Conservation (phyloP, 2,329 filamentous ascomycete species). For the Teratosphaeria pseudoeucalypti region DNA sequence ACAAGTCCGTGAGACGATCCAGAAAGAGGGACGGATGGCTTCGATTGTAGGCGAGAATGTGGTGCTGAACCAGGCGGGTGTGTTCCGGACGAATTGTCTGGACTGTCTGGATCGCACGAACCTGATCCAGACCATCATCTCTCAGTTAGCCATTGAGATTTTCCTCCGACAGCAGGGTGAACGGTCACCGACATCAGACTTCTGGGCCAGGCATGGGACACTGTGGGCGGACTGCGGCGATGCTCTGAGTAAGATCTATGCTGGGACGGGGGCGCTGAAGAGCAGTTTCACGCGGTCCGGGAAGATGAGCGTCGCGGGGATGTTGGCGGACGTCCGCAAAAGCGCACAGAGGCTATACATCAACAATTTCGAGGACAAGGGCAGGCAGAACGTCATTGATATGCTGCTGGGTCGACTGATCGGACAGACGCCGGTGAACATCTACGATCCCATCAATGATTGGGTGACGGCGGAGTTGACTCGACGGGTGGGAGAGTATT, state of each 20-base stretch:
- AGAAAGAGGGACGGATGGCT: slow-evolving; percentile 28
- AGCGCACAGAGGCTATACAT: slow-evolving; percentile 90
- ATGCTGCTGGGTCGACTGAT: slow-evolving; percentile 81
- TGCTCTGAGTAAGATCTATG: slow-evolving; percentile 86
- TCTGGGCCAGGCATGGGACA: slow-evolving; percentile 85
- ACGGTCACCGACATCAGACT: slow-evolving; percentile 57
- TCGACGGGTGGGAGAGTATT: slow-evolving; percentile 59
- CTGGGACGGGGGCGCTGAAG: slow-evolving; percentile 89
- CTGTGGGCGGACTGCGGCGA: slow-evolving; percentile 98
- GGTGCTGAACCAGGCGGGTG: slow-evolving; percentile 83
- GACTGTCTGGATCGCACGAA: slow-evolving; percentile 96
- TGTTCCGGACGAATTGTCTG: slow-evolving; percentile 90
- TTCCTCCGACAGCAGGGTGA: slow-evolving; percentile 68
- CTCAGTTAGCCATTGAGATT: slow-evolving; percentile 78
- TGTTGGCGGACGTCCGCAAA: slow-evolving; percentile 89
- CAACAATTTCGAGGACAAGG: slow-evolving; percentile 95
- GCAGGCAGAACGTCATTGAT: slow-evolving; percentile 87
- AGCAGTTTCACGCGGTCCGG: slow-evolving; percentile 88
- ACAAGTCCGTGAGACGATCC: slow-evolving; percentile 47
- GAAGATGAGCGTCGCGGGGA: slow-evolving; percentile 90
- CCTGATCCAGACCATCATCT: slow-evolving; percentile 89
- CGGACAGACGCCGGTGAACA: slow-evolving; percentile 69
- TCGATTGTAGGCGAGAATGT: slow-evolving; percentile 24
- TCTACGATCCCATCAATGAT: slow-evolving; percentile 93
- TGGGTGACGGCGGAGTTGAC: slow-evolving; percentile 68